Evolutionary conservation across 495 filamentous ascomycete genomes (phyloP), one percentile per base, ranked within the genome.

Genomic region (Terfezia claveryi): DNA sequence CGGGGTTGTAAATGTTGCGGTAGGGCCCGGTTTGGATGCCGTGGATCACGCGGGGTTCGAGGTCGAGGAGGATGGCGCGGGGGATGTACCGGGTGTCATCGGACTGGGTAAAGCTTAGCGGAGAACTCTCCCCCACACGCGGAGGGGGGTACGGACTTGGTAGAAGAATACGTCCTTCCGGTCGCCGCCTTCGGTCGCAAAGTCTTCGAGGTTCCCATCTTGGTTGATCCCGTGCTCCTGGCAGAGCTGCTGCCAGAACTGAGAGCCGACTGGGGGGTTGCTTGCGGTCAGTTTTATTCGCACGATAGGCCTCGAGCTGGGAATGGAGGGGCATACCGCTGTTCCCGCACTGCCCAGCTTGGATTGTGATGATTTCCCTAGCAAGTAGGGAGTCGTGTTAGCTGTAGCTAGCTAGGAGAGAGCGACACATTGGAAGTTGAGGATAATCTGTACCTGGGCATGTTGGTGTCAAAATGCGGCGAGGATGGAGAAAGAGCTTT

Each of bases 121-220:
- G 2, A 10, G 1, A 12, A 2, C 50, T 12, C 5, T 23, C n/a
- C 6, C n/a, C 14, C 16, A 55, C 17, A 37, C 51, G 49, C 17
- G 32, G n/a, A 36, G 27, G 23, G n/a, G 51, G 9, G 46, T 37
- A 37, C 61, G 10, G 60, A 78, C 76, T 71, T 96, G 91, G 69
- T 98, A 98, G 76, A 95, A 98, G 70, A 98, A 98, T 52, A 96
- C 91, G 69, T 98, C 91, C 68, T 98, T 98, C 63, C 91, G 79
- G 70, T 98, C 91, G 50, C 87, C 87, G 58, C 91, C 92, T 66
- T 95, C 88, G 52, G 85, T 93, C 63, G 91, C 88, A 69, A 87
- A 92, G 63, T 93, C 85, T 69, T 93, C 87, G 49, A 98, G 76
- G 64, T 95, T 95, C 37, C 91, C 91, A 71, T 94, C 87, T 65